A percentile compares a stretch with the other conserved stretches of the same genome.
Evolutionary conservation across 2,329 filamentous ascomycete genomes (phyloP).

Genomic region (Pestalotiopsis sp.): DNA sequence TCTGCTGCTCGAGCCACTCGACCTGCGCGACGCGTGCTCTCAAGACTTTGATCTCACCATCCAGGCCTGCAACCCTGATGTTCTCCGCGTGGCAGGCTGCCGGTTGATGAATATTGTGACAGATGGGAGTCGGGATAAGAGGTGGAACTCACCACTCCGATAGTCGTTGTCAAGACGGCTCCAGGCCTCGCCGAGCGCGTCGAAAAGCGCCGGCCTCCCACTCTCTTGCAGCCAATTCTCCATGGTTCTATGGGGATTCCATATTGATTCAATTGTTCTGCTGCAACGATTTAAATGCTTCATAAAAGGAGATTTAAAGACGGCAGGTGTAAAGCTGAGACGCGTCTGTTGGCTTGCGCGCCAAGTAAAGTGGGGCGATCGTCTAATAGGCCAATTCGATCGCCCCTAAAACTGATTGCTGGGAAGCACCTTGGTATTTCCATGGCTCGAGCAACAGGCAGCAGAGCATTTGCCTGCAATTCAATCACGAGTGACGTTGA

Average conservation of each 20-base stretch:
- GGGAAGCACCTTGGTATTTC: background rate
- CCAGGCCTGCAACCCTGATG: conserved; percentile 22
- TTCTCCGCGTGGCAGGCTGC: conserved; percentile 6
- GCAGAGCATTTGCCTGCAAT: background rate
- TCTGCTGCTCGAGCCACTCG: conserved; percentile 41
- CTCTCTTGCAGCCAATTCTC: conserved; percentile 29
- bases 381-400: background rate
- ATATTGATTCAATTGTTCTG: background rate
- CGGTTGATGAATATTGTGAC: conserved; percentile 9
- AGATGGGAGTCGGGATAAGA: background rate
- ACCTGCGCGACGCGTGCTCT: conserved; percentile 30
- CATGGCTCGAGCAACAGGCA: background rate
- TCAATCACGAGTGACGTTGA: background rate
- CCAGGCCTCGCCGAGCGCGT: conserved; percentile 27
- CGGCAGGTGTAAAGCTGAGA: background rate
- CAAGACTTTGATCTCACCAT: conserved; percentile 35
- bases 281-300: background rate
- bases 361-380: background rate
- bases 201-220: conserved; percentile 26
- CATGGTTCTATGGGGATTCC: conserved; percentile 18
- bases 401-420: background rate
- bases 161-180: conserved; percentile 26
- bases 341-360: background rate
- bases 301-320: background rate
- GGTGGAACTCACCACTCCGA: conserved; percentile 20